Evolutionary conservation across 1,284 basidiomycete species (phyloP), one percentile per base, ranked within the genome.

Genomic region (Jaminaea rosea): DNA sequence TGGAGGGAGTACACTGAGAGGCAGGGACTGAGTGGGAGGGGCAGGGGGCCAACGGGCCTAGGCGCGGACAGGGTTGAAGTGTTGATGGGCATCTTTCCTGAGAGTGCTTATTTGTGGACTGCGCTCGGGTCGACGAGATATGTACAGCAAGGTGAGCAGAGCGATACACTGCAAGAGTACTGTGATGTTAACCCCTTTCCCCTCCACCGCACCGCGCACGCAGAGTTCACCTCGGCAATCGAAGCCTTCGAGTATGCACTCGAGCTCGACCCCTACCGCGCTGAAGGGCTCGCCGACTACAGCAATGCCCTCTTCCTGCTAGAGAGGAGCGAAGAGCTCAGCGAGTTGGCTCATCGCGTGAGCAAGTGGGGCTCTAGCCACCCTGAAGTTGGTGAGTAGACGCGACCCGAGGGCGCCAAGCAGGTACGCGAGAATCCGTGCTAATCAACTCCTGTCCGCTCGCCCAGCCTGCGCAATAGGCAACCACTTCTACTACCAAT

Each of bases 231-330:
- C 34, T 66, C 64, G 34, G 62, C 69, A 1, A 68, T 69, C 24
- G 63, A 61, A 24, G 64, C 62, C 11, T 73, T 70, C 45, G 63
- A 68, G 31, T 49, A 59, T 39, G 67, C 62, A 41, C 52, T 61
- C 45, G 45, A 78, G 4, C 72, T 85, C 36, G 92, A 97, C 72
- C 92, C 92, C 3, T 86, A 84, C 76, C 82, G 92, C 23, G 83
- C 96, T 56, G 94, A 98, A 62, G 89, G 96, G 64, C 85, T 98
- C 47, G 93, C 97, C 71, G 85, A 96, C 49, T 93, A 89, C 74
- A 94, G 91, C 50, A 96, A 98, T 72, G 93, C 97, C 67, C 80
- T 98, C 36, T 98, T 97, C 75, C 89, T 98, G 4, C 88, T 88
- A 52, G 87, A 92, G 66, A 89, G 89, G 64, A 81, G 82, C 34